Evolutionary conservation across 148 eudicot species (phyloP), one percentile per base, ranked within the genome.

Genomic region (Talinum fruticosum): DNA sequence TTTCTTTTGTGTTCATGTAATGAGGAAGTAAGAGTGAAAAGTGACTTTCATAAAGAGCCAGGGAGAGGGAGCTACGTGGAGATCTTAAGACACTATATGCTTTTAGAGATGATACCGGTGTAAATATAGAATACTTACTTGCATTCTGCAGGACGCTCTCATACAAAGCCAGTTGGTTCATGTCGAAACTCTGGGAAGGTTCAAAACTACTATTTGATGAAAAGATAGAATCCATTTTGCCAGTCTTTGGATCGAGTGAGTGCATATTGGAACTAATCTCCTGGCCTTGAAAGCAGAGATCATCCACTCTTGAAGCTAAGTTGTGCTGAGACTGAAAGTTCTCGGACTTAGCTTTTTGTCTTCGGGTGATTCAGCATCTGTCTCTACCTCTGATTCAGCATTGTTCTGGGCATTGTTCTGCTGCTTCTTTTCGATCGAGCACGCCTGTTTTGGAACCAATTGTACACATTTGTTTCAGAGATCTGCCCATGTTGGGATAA

Each of bases 371-470:
- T 90, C 96, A 47, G 76, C 89, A 74, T 91, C 93, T 16, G 90
- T 85, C 87, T 93, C 98, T 49, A 89, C 97, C 83, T 93, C 98
- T 14, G 94, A 91, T 82, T 91, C 97, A 81, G 73, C 86, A 84
- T 91, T 91, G 82, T 83, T 91, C 29, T 86, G 79, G 21, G 82
- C 79, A 54, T 81, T 73, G 49, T 83, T 85, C 37, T 85, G 88
- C 78, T 91, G 98, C 86, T 93, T 93, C 75, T 96, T 80, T 91
- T 93, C 37, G 97, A 93, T 80, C 98, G 83, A 75, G 98, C 98
- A 24, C 98, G 93, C 87, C 98, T 83, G 77, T 93, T 93, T 74
- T 93, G 98, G 81, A 93, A 93, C 98, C 98, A 93, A 82, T 93
- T 93, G 76, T 93, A 93, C 75, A 93, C 98, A 78, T 93, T 93